Evolutionary conservation across 345 rosid genomes (phyloP).

Genomic region (Hibiscus syriacus): DNA sequence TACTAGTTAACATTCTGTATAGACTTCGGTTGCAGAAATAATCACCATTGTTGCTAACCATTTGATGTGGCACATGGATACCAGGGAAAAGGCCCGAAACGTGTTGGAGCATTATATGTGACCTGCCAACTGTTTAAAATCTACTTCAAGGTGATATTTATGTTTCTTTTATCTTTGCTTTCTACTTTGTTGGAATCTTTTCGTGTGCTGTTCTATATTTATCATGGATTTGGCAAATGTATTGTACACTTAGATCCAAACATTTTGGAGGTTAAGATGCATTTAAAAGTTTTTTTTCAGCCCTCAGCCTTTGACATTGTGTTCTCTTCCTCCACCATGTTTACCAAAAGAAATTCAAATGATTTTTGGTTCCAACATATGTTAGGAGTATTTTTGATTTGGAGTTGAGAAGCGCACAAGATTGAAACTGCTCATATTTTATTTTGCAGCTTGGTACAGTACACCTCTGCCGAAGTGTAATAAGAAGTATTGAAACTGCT

Average conservation of each 20-base stretch:
- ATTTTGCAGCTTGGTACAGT: too few species aligned
- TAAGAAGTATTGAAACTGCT: too few species aligned
- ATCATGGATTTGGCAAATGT: neutral
- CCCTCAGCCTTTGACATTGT: neutral
- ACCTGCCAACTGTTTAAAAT: too few species aligned
- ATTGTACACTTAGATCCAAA: neutral
- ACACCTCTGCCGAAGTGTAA: too few species aligned
- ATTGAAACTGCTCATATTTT: too few species aligned
- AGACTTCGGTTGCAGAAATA: too few species aligned
- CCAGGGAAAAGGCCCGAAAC: too few species aligned
- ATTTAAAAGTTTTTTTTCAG: neutral
- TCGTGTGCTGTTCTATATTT: neutral
- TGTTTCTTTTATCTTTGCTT: neutral
- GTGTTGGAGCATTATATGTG: too few species aligned
- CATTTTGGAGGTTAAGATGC: neutral
- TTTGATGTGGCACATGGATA: too few species aligned
- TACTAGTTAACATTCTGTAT: slow-evolving; percentile 4
- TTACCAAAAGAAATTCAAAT: neutral
- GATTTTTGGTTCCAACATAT: neutral
- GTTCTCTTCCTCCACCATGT: neutral
- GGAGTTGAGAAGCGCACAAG: too few species aligned
- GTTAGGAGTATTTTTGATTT: neutral
- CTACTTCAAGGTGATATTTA: slow-evolving; percentile 69
- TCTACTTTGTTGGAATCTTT: neutral
- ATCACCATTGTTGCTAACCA: slow-evolving; percentile 7